Evolutionary conservation across 371 early-diverging fungal species (phyloP).

Genomic region (Batkoa obscura): DNA sequence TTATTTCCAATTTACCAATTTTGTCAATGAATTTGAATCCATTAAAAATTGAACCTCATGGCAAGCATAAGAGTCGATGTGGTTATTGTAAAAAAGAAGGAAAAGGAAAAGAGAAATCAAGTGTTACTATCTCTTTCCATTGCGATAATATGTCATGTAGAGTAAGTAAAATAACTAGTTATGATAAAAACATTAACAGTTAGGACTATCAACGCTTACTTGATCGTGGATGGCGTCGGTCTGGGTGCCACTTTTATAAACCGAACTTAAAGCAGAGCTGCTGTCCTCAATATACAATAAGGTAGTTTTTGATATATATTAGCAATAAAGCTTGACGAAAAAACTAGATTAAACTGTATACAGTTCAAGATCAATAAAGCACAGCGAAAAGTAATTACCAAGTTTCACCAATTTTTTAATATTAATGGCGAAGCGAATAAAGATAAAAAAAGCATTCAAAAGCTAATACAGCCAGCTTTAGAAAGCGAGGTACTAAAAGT

Average conservation of each 20-base stretch:
- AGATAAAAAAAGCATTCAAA: conserved; percentile 5
- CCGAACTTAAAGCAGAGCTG: conserved; percentile 36
- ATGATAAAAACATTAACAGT: background rate
- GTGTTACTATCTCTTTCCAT: background rate
- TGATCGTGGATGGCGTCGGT: conserved; percentile 50
- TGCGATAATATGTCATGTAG: background rate
- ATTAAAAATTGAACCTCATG: no score
- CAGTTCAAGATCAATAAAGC: conserved; percentile 32
- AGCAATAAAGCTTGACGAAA: background rate
- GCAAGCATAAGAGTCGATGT: no score
- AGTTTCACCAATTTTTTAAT: conserved; percentile 26
- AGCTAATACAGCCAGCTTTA: background rate
- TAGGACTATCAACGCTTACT: conserved; percentile 47
- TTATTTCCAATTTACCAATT: no score
- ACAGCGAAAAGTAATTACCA: conserved; percentile 43
- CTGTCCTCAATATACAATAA: conserved; percentile 48
- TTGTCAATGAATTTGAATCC: no score
- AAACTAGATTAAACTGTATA: conserved; percentile 23
- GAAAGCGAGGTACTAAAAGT: background rate
- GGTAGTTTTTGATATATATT: conserved; percentile 20
- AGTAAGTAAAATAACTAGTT: background rate
- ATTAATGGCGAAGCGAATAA: background rate
- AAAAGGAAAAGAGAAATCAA: background rate
- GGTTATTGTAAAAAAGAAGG: background rate
- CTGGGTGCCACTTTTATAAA: conserved; percentile 39